Conservation (phyloP, 2,329 filamentous ascomycete species). For the Aureobasidium sp. region DNA sequence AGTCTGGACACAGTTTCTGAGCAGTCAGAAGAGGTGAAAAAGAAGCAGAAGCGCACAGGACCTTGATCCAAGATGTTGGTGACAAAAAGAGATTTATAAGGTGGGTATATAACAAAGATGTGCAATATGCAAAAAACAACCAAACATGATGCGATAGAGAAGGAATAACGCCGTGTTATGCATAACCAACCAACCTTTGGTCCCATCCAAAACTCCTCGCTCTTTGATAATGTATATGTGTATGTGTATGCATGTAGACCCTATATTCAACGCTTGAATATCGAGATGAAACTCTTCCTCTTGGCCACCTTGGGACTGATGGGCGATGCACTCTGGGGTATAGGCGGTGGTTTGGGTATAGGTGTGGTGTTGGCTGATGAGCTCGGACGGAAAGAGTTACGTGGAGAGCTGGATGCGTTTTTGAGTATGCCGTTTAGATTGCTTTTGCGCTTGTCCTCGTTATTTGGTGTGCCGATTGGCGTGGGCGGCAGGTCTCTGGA, state of each 20-base stretch:
- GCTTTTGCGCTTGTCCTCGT: neutral
- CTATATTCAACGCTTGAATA: slow-evolving; percentile 25
- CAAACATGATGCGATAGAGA: too few relatives aligned
- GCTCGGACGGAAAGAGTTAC: neutral
- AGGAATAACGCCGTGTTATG: neutral
- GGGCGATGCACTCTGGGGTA: slow-evolving; percentile 17
- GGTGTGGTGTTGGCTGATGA: neutral
- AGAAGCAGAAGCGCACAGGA: too few relatives aligned
- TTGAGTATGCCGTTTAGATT: slow-evolving; percentile 5
- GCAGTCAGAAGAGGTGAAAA: too few relatives aligned
- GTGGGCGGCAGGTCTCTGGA: neutral
- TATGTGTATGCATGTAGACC: neutral
- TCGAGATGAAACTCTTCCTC: slow-evolving; percentile 38
- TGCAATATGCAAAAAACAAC: neutral
- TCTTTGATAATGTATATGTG: neutral
- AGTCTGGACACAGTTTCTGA: too few relatives aligned
- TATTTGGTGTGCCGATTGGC: neutral
- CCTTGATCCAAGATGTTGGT: too few relatives aligned
- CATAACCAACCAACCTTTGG: neutral
- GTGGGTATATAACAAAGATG: too few relatives aligned
- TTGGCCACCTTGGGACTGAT: slow-evolving; percentile 32
- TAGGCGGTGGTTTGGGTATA: slow-evolving; percentile 19
- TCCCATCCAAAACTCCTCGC: neutral
- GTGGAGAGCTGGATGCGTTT: neutral
- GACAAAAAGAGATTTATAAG: too few relatives aligned